Evolutionary conservation across 2,329 filamentous ascomycete genomes (phyloP).

Genomic region (Aspergillus fumigatiaffinis): DNA sequence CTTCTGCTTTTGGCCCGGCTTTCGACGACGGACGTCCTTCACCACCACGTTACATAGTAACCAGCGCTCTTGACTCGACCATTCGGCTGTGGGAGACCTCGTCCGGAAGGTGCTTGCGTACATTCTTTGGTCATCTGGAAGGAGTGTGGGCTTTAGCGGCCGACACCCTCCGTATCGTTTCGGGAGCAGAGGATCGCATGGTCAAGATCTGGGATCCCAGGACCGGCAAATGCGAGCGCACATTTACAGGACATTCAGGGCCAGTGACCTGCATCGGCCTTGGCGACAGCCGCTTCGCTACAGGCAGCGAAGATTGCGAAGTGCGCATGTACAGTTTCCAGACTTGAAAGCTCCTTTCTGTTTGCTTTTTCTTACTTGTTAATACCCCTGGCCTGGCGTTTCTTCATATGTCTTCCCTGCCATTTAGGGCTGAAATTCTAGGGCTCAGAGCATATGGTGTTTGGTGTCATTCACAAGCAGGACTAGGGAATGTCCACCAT

Average conservation of each 20-base stretch:
- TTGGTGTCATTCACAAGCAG: not conserved
- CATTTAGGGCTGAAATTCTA: not conserved
- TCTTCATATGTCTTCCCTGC: not conserved
- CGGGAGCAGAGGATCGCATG: slow-evolving; percentile 87
- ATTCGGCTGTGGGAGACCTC: slow-evolving; percentile 89
- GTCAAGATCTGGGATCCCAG: slow-evolving; percentile 95
- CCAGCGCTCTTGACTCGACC: slow-evolving; percentile 84
- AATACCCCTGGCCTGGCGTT: not conserved
- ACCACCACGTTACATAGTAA: slow-evolving; percentile 88
- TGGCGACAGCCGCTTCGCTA: slow-evolving; percentile 84
- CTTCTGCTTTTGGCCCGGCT: slow-evolving; percentile 56
- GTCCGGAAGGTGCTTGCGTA: slow-evolving; percentile 76
- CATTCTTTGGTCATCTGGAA: slow-evolving; percentile 95
- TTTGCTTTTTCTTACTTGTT: slow-evolving; percentile 1
- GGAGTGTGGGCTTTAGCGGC: slow-evolving; percentile 91
- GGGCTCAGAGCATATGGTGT: not conserved
- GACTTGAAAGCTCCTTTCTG: slow-evolving; percentile 19
- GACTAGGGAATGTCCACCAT: not conserved
- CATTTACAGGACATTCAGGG: slow-evolving; percentile 83
- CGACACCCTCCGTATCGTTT: slow-evolving; percentile 82
- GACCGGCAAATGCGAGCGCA: slow-evolving; percentile 86
- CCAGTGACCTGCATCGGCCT: slow-evolving; percentile 91
- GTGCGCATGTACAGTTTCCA: slow-evolving; percentile 77
- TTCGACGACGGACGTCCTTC: slow-evolving; percentile 65
- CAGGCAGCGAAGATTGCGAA: slow-evolving; percentile 89